Conservation (phyloP, 2,329 filamentous ascomycete genomes). For the Metarhizium guizhouense region DNA sequence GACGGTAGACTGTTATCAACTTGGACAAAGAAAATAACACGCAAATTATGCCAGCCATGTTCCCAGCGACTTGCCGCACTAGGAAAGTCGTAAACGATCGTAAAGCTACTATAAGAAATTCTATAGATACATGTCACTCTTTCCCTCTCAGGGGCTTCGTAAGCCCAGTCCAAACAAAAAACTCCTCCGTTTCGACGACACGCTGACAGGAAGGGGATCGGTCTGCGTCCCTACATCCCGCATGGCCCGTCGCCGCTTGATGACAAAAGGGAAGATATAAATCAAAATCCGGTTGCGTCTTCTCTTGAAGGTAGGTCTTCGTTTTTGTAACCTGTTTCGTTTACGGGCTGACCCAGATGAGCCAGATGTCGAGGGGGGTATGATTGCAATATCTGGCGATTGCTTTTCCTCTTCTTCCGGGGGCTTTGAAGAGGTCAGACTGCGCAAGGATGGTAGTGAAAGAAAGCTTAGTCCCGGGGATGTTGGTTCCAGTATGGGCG, state of each 20-base stretch:
- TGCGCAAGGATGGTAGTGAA: neutral
- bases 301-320: neutral
- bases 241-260: slow-evolving; percentile 1
- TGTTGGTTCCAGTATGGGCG: neutral
- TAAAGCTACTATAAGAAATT: neutral
- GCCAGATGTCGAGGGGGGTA: neutral
- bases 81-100: neutral
- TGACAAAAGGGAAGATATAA: neutral
- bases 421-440: neutral
- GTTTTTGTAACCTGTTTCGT: slow-evolving; percentile 1
- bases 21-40: neutral
- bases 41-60: neutral
- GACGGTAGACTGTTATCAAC: neutral
- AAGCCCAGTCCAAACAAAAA: neutral
- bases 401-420: neutral
- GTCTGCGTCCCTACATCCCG: slow-evolving; percentile 1
- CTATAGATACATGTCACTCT: neutral
- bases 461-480: slow-evolving; percentile 1
- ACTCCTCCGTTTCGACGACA: neutral
- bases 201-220: neutral
- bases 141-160: neutral
- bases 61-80: neutral
- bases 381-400: neutral
- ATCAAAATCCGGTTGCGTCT: neutral
- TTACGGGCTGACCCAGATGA: neutral